Conservation (phyloP, 1,284 basidiomycete genomes). For the Ustilago bromivora region DNA sequence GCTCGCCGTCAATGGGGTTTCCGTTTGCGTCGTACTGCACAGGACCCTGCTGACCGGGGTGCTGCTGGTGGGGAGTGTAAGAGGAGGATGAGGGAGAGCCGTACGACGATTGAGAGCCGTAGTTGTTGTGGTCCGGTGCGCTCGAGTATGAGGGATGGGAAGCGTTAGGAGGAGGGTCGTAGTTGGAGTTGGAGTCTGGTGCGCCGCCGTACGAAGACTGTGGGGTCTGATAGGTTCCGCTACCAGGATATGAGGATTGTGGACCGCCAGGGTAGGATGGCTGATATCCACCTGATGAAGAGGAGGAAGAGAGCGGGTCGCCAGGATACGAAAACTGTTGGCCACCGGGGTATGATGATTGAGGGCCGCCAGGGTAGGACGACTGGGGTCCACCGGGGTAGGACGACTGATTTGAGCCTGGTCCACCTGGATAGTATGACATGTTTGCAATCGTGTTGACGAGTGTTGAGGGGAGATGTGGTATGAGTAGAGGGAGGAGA, state of each 20-base stretch:
- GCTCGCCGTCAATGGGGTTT: constrained; percentile 57
- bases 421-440: constrained; percentile 41
- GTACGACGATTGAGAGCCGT: constrained; percentile 4
- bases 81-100: constrained; percentile 12
- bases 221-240: background rate
- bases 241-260: constrained; percentile 7
- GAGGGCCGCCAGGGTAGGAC: constrained; percentile 34
- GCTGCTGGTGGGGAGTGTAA: constrained; percentile 10
- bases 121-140: constrained; percentile 29
- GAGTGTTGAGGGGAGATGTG: background rate
- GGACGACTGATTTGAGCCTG: constrained; percentile 16
- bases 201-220: background rate
- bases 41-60: constrained; percentile 26
- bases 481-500: background rate
- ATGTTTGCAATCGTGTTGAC: constrained; percentile 3
- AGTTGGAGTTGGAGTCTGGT: background rate
- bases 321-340: constrained; percentile 41
- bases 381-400: constrained; percentile 38
- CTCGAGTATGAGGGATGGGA: constrained; percentile 19
- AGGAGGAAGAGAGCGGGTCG: constrained; percentile 18
- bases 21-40: constrained; percentile 59
- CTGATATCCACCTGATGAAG: constrained; percentile 9
- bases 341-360: constrained; percentile 41
- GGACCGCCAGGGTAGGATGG: constrained; percentile 28
- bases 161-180: background rate